Evolutionary conservation across 2,329 filamentous ascomycete genomes (phyloP).

Genomic region (Tolypocladium endophyticum): DNA sequence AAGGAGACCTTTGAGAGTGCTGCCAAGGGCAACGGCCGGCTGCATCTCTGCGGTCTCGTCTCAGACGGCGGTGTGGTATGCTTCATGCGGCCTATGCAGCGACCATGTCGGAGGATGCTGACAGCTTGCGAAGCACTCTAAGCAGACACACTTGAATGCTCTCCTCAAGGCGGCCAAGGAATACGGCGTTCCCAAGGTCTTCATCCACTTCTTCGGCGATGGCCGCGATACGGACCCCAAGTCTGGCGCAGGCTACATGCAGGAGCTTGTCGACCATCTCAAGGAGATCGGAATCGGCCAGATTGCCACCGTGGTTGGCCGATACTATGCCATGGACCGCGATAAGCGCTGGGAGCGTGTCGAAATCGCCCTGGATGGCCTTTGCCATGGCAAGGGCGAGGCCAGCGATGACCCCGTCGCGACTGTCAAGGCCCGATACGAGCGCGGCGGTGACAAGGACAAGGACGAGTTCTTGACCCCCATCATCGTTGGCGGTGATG

Average conservation of each 20-base stretch:
- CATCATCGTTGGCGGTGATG: constrained; percentile 84
- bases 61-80: constrained; percentile 84
- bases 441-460: constrained; percentile 55
- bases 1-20: constrained; percentile 66
- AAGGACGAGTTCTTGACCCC: constrained; percentile 98
- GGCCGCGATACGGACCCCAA: constrained; percentile 97
- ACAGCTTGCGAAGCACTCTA: constrained; percentile 54
- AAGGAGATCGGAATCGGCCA: constrained; percentile 81
- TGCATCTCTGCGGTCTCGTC: constrained; percentile 86
- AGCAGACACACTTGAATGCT: constrained; percentile 85
- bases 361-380: constrained; percentile 78
- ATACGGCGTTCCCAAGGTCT: constrained; percentile 78
- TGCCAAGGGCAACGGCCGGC: constrained; percentile 78
- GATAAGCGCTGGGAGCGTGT: constrained; percentile 98
- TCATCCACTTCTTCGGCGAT: constrained; percentile 98
- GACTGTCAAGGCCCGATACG: constrained; percentile 80
- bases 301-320: constrained; percentile 84
- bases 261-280: constrained; percentile 69
- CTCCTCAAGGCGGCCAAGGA: constrained; percentile 86
- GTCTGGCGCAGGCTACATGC: constrained; percentile 78
- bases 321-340: constrained; percentile 98
- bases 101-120: background rate
- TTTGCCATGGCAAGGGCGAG: constrained; percentile 81
- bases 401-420: constrained; percentile 73
- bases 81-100: constrained; percentile 7